Base-by-base conservation (phyloP, 2,329 filamentous ascomycete species). In the Apiospora malaysiana region DNA sequence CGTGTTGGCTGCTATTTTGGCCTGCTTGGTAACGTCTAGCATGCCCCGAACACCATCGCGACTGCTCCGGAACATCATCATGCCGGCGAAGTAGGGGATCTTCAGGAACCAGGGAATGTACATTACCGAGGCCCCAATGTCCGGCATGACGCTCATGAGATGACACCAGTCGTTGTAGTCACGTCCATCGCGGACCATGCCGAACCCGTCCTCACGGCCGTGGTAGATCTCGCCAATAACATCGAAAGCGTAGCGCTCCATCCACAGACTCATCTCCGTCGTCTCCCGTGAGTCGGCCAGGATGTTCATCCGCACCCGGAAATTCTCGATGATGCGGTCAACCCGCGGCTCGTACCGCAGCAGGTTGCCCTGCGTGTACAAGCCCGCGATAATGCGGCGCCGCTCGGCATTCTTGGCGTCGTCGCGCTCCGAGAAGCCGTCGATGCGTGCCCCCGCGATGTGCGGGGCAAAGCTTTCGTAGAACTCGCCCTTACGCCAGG, bases 131-230 rank as follows among this genome's bases (percentile, higher is more conserved):
- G 66, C 66, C 16, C 42, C 42, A 14, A 47, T 67, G 23, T 67
- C 66, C 6, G 66, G 42, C 66, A 67, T 67, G 23, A 67, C 66
- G 42, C 42, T 32, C 66, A 67, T 67, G 1, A 67, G 42, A 14
- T 47, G 66, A 23, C 66, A 67, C 66, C 66, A 67, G 42, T 46
- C 45, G 42, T 67, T 67, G 42, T 67, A 46, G 14, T 67, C 66
- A 42, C 66, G 10, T 4, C 25, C 66, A 14, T 67, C 66, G 66
- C 66, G 66, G 9, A 67, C 66, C 66, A 67, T 67, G 23, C 23
- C 66, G 66, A 67, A 67, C 7, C 66, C 66, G 42, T 67, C 66
- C 66, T 67, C 66, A 23, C 42, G 66, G 42, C 66, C 66, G 23
- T 67, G 66, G 23, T 32, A 46, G 14, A 67, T 47, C 66, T 67